A percentile compares a stretch with the other conserved stretches of the same genome.
These are phyloP conservation scores for Boechera stricta DNA, from an alignment of 345 rosid species.

Conservation along the genomic window DNA sequence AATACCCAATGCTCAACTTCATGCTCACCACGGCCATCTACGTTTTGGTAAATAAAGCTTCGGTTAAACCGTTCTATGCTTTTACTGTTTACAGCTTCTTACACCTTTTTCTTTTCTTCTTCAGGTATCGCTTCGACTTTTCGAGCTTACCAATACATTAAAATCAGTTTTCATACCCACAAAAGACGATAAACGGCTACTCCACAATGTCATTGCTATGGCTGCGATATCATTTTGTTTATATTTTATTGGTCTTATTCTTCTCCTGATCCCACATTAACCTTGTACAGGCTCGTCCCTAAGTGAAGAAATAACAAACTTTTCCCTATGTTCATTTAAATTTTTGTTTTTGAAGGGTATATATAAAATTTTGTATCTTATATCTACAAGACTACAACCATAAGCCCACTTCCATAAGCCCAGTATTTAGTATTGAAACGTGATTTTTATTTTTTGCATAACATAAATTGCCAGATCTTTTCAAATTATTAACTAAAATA, in stretches of 20 bases:
- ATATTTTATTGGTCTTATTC: conserved; percentile 60
- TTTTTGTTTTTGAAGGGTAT: no score
- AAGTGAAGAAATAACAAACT: no score
- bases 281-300: no score
- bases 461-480: no score
- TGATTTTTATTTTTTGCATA: no score
- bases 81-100: neutral
- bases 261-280: conserved; percentile 72
- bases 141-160: conserved; percentile 72
- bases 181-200: conserved; percentile 65
- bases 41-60: conserved; percentile 59
- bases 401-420: no score
- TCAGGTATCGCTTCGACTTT: conserved; percentile 78
- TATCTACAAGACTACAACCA: no score
- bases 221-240: conserved; percentile 57
- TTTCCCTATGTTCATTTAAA: no score
- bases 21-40: conserved; percentile 89
- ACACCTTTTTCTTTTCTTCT: neutral
- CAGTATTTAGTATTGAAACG: no score
- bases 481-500: no score
- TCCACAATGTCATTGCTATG: conserved; percentile 64
- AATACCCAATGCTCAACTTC: conserved; percentile 86
- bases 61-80: neutral
- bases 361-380: no score
- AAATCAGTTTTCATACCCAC: conserved; percentile 75